Evolutionary conservation across 2,329 filamentous ascomycete genomes (phyloP), one percentile per base, ranked within the genome.

Genomic region (Botrytis paeoniae): DNA sequence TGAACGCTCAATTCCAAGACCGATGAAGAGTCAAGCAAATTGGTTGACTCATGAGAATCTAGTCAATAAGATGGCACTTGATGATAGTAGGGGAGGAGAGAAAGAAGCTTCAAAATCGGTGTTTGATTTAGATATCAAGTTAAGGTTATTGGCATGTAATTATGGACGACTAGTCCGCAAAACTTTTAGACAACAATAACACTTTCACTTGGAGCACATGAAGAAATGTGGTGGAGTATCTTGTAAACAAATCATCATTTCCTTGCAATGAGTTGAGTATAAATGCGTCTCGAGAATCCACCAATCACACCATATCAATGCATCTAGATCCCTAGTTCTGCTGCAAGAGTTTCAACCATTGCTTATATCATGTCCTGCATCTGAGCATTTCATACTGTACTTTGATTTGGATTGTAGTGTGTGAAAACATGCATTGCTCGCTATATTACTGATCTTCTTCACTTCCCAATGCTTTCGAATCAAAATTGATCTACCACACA

Each of bases 401-500:
- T 57, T 12, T 25, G 65, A n/a, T 22, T 39, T 57, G 48, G 48
- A 16, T 9, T 25, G 43, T n/a, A 35, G 48, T 57, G 16, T 57
- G 37, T 41, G 65, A 41, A 54, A 57, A 41, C 20, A 57, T 57
- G 48, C 37, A 41, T 68, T 41, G 48, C 37, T 54, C 35, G 45
- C 10, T 57, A 68, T 54, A 54, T 68, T 32, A 68, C 48, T 32
- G 35, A 32, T 41, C 61, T 41, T 22, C 37, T 32, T 32, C 61
- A 14, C 59, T 64, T 29, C 25, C 29, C 39, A 22, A 43, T 61
- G n/a, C 20, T 9, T 32, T 69, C 22, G 35, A 59, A 70, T 77
- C 74, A 78, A 72, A 79, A 79, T 78, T 79, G 78, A 76, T 79
- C 78, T 79, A 57, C 62, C 64, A 43, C 48, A 70, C n/a, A 14